A percentile compares a stretch with the other conserved stretches of the same genome.
These are phyloP conservation scores for Candida railenensis DNA, from an alignment of 805 yeast genomes.

Conservation along the genomic window DNA sequence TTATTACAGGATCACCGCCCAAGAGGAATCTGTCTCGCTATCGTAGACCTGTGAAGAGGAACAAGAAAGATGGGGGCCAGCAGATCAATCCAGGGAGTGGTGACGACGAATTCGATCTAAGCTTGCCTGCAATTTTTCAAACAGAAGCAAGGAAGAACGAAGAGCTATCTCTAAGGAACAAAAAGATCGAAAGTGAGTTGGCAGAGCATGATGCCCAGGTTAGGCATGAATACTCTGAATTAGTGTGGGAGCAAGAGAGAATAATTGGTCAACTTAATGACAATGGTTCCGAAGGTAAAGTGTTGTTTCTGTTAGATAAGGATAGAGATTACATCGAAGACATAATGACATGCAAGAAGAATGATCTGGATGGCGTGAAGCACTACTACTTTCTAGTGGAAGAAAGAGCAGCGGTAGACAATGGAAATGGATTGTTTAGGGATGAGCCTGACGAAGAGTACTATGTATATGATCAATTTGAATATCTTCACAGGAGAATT, in stretches of 20 bases:
- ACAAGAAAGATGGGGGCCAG: too few relatives aligned
- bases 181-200: slow-evolving; percentile 18
- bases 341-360: slow-evolving; percentile 12
- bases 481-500: neutral
- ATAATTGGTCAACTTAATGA: slow-evolving; percentile 30
- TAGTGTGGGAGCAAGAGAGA: slow-evolving; percentile 12
- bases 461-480: neutral
- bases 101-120: slow-evolving; percentile 17
- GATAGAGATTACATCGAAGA: slow-evolving; percentile 19
- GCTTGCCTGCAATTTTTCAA: slow-evolving; percentile 28
- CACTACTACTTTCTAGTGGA: slow-evolving; percentile 22
- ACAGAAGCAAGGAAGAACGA: slow-evolving; percentile 27
- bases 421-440: neutral
- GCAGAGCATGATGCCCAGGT: slow-evolving; percentile 15
- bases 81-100: too few relatives aligned
- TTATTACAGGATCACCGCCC: neutral
- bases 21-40: too few relatives aligned
- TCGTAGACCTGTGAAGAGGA: too few relatives aligned
- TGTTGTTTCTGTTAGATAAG: slow-evolving; percentile 15
- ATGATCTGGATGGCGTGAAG: slow-evolving; percentile 11
- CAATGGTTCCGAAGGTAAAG: slow-evolving; percentile 23
- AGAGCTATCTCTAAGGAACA: slow-evolving; percentile 17
- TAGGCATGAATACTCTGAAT: slow-evolving; percentile 12
- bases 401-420: neutral
- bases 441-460: neutral